phyloP scores from a whole-genome alignment of 2,329 filamentous ascomycete genomes.

The Pezicula rhizophila region DNA sequence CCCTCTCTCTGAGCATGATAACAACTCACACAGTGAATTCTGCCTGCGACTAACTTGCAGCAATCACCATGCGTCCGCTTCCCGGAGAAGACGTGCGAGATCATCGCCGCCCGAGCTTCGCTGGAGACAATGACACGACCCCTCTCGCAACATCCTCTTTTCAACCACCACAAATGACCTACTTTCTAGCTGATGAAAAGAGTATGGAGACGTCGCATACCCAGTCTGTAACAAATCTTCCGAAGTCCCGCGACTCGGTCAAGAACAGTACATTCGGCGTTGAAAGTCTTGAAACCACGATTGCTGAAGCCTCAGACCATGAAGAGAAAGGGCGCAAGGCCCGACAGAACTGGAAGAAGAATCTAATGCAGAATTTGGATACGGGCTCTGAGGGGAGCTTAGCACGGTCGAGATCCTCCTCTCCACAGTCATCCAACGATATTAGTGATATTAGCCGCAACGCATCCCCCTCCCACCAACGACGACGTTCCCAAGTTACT shows the following conservation, averaged over 20 bases:
- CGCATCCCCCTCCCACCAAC: slow-evolving; percentile 24
- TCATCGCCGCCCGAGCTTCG: slow-evolving; percentile 29
- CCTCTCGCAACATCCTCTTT: slow-evolving; percentile 28
- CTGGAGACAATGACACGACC: slow-evolving; percentile 30
- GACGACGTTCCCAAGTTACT: slow-evolving; percentile 25
- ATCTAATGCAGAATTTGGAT: slow-evolving; percentile 12
- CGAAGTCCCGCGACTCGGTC: slow-evolving; percentile 28
- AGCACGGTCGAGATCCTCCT: slow-evolving; percentile 20
- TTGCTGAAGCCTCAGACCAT: slow-evolving; percentile 21
- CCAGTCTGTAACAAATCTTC: slow-evolving; percentile 22
- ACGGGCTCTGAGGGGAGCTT: slow-evolving; percentile 19
- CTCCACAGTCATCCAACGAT: slow-evolving; percentile 26
- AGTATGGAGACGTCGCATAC: slow-evolving; percentile 36
- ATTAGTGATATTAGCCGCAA: slow-evolving; percentile 29
- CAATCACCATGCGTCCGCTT: slow-evolving; percentile 37
- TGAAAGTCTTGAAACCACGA: slow-evolving; percentile 28
- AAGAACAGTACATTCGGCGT: slow-evolving; percentile 28
- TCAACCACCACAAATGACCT: slow-evolving; percentile 41
- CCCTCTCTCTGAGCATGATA: slow-evolving; percentile 10
- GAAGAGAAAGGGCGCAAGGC: slow-evolving; percentile 20
- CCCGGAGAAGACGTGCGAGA: slow-evolving; percentile 39
- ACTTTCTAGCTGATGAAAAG: slow-evolving; percentile 45
- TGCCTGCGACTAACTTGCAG: not conserved
- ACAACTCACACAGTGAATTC: not conserved
- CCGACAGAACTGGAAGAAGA: slow-evolving; percentile 23